Conservation (phyloP, 1,139 yeast species). For the Groenewaldozyma sp. region DNA sequence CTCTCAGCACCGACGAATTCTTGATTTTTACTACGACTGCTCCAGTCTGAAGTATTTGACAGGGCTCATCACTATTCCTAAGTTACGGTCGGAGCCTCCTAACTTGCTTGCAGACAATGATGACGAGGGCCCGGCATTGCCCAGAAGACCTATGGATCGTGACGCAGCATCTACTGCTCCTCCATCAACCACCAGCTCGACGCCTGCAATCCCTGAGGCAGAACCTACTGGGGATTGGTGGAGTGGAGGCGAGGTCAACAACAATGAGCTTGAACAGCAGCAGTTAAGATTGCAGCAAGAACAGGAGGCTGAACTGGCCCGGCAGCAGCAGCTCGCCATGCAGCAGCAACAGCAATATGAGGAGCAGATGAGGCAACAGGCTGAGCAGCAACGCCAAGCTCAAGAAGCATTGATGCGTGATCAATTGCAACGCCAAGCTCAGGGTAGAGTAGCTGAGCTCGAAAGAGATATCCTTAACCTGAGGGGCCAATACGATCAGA, state of each 20-base stretch:
- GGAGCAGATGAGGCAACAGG: slow-evolving; percentile 54
- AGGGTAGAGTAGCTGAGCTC: slow-evolving; percentile 70
- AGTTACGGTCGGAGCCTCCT: slow-evolving; percentile 66
- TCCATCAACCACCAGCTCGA: slow-evolving; percentile 32
- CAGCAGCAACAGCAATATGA: slow-evolving; percentile 69
- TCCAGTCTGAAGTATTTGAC: slow-evolving; percentile 77
- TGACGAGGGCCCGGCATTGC: slow-evolving; percentile 36
- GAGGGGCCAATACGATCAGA: slow-evolving; percentile 78
- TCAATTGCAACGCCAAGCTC: slow-evolving; percentile 68
- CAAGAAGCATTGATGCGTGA: slow-evolving; percentile 64
- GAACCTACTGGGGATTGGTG: slow-evolving; percentile 39
- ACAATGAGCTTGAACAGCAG: slow-evolving; percentile 39
- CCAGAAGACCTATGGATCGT: slow-evolving; percentile 34
- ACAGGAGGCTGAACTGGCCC: slow-evolving; percentile 39
- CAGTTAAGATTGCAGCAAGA: slow-evolving; percentile 44
- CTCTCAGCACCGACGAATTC: slow-evolving; percentile 70
- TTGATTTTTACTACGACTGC: slow-evolving; percentile 86
- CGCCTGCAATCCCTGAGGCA: slow-evolving; percentile 32
- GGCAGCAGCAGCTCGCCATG: slow-evolving; percentile 36
- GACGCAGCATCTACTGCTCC: slow-evolving; percentile 32
- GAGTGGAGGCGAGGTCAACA: slow-evolving; percentile 24
- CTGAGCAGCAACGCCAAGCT: slow-evolving; percentile 66
- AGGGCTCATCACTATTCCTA: slow-evolving; percentile 78
- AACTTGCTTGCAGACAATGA: slow-evolving; percentile 43
- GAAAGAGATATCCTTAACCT: slow-evolving; percentile 73